Evolutionary conservation across 2,329 filamentous ascomycete genomes (phyloP).

Genomic region (Grosmannia penicillata): DNA sequence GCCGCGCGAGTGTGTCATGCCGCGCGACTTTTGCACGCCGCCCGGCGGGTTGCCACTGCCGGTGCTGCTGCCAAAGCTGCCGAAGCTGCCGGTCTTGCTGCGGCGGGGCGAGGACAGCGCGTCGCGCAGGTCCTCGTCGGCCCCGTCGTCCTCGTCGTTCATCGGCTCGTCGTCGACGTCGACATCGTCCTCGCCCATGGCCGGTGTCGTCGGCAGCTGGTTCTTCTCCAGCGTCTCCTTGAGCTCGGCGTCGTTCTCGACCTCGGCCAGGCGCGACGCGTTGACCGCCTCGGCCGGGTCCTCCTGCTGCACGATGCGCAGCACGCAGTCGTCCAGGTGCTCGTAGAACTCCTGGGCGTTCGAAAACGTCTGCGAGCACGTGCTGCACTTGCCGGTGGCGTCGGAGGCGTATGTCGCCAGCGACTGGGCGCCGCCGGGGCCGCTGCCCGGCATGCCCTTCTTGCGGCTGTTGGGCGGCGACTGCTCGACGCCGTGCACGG

Average conservation of each 20-base stretch:
- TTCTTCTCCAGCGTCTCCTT: conserved; percentile 50
- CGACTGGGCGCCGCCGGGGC: conserved; percentile 40
- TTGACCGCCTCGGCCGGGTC: conserved; percentile 57
- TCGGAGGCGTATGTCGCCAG: conserved; percentile 58
- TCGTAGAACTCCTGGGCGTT: conserved; percentile 98
- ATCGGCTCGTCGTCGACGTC: conserved; percentile 25
- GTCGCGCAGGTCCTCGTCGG: conserved; percentile 35
- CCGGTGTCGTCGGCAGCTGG: conserved; percentile 38
- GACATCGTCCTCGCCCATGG: conserved; percentile 17
- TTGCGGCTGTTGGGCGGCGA: conserved; percentile 84
- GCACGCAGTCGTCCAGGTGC: conserved; percentile 70
- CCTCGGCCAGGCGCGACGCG: conserved; percentile 48
- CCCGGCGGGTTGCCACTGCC: conserved; percentile 38
- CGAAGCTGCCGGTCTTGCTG: conserved; percentile 41
- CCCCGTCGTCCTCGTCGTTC: conserved; percentile 37
- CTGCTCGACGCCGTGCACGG: conserved; percentile 88
- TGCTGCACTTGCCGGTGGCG: conserved; percentile 87
- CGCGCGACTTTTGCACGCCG: conserved; percentile 51
- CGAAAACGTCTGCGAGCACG: conserved; percentile 77
- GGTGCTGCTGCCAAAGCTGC: too few species aligned
- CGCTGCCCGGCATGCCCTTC: conserved; percentile 30
- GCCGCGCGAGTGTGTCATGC: conserved; percentile 64
- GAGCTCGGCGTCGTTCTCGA: conserved; percentile 51
- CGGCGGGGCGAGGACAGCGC: conserved; percentile 26
- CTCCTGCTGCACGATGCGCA: conserved; percentile 57